These are phyloP conservation scores for Talaromyces nanjingensis DNA, from an alignment of 495 filamentous ascomycete genomes.

Conservation along the genomic window DNA sequence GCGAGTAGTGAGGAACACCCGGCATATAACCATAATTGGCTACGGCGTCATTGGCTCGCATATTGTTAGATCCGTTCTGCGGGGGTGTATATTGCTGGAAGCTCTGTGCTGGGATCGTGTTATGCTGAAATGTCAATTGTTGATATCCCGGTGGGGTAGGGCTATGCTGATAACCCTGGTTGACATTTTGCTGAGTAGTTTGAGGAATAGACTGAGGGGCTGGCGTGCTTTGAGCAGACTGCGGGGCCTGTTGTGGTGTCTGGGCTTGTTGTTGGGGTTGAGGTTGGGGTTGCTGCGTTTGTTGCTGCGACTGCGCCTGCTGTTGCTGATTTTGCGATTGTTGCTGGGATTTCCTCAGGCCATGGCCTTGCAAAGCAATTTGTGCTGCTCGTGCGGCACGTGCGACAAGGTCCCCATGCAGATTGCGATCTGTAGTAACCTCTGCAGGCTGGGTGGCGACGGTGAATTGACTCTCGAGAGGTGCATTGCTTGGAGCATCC, in stretches of 20 bases:
- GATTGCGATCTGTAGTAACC: slow-evolving; percentile 36
- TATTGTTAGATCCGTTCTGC: slow-evolving; percentile 27
- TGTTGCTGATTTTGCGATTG: slow-evolving; percentile 30
- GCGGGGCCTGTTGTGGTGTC: slow-evolving; percentile 20
- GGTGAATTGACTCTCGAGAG: slow-evolving; percentile 40
- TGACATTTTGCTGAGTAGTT: slow-evolving; percentile 19
- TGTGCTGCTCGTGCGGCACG: slow-evolving; percentile 48
- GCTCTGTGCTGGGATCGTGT: slow-evolving; percentile 25
- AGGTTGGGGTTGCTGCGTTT: slow-evolving; percentile 18
- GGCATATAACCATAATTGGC: slow-evolving; percentile 42
- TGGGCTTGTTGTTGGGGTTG: slow-evolving; percentile 23
- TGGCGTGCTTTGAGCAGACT: slow-evolving; percentile 17
- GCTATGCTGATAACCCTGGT: slow-evolving; percentile 28
- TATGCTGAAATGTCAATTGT: slow-evolving; percentile 35
- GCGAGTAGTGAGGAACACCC: slow-evolving; percentile 54
- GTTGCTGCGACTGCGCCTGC: slow-evolving; percentile 22
- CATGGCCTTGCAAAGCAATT: slow-evolving; percentile 45
- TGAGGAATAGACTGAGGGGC: slow-evolving; percentile 20
- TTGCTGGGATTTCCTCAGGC: slow-evolving; percentile 37
- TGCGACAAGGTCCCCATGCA: slow-evolving; percentile 46
- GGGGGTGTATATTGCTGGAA: slow-evolving; percentile 43
- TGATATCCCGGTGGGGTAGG: slow-evolving; percentile 35
- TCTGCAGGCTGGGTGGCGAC: slow-evolving; percentile 34
- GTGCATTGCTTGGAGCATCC: slow-evolving; percentile 24
- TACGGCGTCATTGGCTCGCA: slow-evolving; percentile 25